A percentile compares a stretch with the other conserved stretches of the same genome.
Conservation (phyloP, 75 land plant genomes). For the Adiantum capillusveneris region DNA sequence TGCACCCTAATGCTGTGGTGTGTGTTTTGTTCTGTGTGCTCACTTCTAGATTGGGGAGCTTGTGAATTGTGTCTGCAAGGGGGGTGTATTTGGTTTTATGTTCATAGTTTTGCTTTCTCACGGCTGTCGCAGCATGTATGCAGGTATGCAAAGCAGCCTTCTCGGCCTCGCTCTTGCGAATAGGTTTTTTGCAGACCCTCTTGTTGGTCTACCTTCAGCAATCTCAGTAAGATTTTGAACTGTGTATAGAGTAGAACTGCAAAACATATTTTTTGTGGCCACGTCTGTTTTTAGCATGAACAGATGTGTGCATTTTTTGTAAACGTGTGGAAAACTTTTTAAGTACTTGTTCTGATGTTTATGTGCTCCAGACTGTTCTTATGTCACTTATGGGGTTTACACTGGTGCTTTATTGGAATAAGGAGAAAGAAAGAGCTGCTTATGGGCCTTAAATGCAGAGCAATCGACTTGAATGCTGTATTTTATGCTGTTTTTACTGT, state of each 20-base stretch:
- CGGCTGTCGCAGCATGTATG: too few species aligned
- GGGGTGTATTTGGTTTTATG: too few species aligned
- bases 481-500: too few species aligned
- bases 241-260: not conserved
- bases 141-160: conserved; percentile 98
- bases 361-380: conserved; percentile 1
- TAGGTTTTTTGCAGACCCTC: conserved; percentile 77
- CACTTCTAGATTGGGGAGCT: too few species aligned
- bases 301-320: not conserved
- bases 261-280: not conserved
- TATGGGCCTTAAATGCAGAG: too few species aligned
- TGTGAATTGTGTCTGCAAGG: too few species aligned
- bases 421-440: not conserved
- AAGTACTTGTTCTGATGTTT: not conserved
- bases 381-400: conserved; percentile 7
- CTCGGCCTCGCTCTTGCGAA: conserved; percentile 94
- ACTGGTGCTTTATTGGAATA: conserved; percentile 3
- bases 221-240: conserved; percentile 48
- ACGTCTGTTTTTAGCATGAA: not conserved
- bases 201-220: conserved; percentile 85
- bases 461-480: too few species aligned
- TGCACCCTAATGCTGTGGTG: too few species aligned
- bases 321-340: too few species aligned
- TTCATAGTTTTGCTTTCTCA: too few species aligned
- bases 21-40: too few species aligned